Evolutionary conservation across 2,329 filamentous ascomycete genomes (phyloP).

Genomic region (Cladosporium sp.): DNA sequence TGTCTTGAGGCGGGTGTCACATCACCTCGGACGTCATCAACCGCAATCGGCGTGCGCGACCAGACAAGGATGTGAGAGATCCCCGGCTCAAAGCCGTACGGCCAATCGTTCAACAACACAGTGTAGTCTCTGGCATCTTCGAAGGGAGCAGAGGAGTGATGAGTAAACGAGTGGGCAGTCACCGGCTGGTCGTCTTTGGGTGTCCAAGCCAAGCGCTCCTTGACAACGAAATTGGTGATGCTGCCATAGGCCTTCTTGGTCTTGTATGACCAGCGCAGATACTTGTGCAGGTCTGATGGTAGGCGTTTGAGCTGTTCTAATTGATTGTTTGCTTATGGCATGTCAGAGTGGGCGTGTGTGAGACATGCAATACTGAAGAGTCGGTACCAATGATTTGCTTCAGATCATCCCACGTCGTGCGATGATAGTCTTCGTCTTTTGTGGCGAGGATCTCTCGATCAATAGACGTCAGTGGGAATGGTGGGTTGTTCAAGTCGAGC

Average conservation of each 20-base stretch:
- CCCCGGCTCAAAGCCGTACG: slow-evolving; percentile 50
- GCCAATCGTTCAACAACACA: slow-evolving; percentile 58
- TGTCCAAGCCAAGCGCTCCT: slow-evolving; percentile 50
- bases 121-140: slow-evolving; percentile 48
- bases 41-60: slow-evolving; percentile 46
- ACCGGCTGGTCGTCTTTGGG: slow-evolving; percentile 11
- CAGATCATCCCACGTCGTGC: slow-evolving; percentile 48
- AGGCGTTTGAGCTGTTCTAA: slow-evolving; percentile 53
- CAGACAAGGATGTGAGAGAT: slow-evolving; percentile 55
- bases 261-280: slow-evolving; percentile 52
- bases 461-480: slow-evolving; percentile 44
- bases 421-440: slow-evolving; percentile 47
- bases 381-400: slow-evolving; percentile 45
- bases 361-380: not conserved
- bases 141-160: slow-evolving; percentile 47
- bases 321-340: slow-evolving; percentile 37
- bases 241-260: slow-evolving; percentile 51
- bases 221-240: slow-evolving; percentile 51
- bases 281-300: slow-evolving; percentile 53
- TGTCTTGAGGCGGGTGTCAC: slow-evolving; percentile 44
- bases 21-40: slow-evolving; percentile 42
- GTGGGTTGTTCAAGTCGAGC: slow-evolving; percentile 27
- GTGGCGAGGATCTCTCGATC: slow-evolving; percentile 45
- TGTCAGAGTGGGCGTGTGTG: not conserved
- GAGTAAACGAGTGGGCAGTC: slow-evolving; percentile 32